Conservation (phyloP, 306 rosid species). For the Prunus mume region DNA sequence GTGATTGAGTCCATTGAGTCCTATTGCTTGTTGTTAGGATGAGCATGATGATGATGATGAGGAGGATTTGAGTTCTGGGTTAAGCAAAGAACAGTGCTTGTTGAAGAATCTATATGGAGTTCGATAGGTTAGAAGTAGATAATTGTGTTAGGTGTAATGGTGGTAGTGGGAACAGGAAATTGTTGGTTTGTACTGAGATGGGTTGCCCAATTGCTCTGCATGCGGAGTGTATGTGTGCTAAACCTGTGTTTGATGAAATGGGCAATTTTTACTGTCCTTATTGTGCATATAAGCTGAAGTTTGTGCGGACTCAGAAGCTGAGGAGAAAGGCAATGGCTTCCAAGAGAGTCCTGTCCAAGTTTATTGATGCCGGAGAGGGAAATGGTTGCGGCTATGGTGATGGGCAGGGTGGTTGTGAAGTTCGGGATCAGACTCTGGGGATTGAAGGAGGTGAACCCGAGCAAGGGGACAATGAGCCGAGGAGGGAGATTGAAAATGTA, state of each 20-base stretch:
- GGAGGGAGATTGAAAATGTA: slow-evolving; percentile 3
- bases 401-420: background rate
- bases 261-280: slow-evolving; percentile 67
- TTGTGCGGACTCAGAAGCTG: slow-evolving; percentile 20
- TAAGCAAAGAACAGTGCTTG: background rate
- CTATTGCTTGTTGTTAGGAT: background rate
- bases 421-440: slow-evolving; percentile 13
- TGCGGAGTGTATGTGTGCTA: slow-evolving; percentile 41
- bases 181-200: slow-evolving; percentile 47
- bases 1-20: background rate
- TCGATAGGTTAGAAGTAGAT: slow-evolving; percentile 8
- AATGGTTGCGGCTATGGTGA: background rate
- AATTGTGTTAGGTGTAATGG: slow-evolving; percentile 48
- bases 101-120: background rate
- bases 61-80: background rate
- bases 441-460: slow-evolving; percentile 20
- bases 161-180: slow-evolving; percentile 23
- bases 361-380: slow-evolving; percentile 31
- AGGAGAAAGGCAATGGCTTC: slow-evolving; percentile 40
- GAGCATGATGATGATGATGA: background rate
- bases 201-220: slow-evolving; percentile 62
- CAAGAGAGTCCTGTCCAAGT: slow-evolving; percentile 40
- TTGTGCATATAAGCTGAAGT: slow-evolving; percentile 48
- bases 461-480: slow-evolving; percentile 15
- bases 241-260: slow-evolving; percentile 51